Evolutionary conservation across 75 land plant genomes (phyloP), one percentile per base, ranked within the genome.

Genomic region (Ceratopteris richardii): DNA sequence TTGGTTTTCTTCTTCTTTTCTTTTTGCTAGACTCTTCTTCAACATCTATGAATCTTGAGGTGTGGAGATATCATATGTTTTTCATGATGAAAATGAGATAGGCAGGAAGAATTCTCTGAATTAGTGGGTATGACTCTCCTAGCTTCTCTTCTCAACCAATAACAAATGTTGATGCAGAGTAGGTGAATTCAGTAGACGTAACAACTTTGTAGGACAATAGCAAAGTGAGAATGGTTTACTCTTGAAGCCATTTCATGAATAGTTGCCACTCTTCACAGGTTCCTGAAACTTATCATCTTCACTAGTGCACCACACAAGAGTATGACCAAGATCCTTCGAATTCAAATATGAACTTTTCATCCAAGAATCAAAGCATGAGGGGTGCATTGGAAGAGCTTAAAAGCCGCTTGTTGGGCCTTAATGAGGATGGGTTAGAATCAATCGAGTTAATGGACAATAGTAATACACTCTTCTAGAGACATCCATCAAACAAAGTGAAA

Each of bases 381-480:
- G 47, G 66, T 26, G 47, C 59, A 28, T 28, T 79, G 17, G 75
- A 80, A 36, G 64, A 66, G 14, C 13, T 76, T 30, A 61, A 71
- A 51, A 58, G 63, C 14, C 61, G 48, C 53, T 40, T 80, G 22
- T 63, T 76, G 68, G 79, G 53, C 14, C 67, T 65, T 56, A 79
- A 80, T 11, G 56, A 20, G 14, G 67, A 59, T 51, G 65, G 28
- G 57, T 18, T 37, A 30, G 24, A 60, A 44, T 27, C 57, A 26
- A 41, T 44, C 22, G 26, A 54, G 22, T 46, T 46, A 6, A 5
- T 14, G 37, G 37, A 9, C 50, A 17, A 21, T 6, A 21, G 14
- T 46, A 21, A 46, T 14, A 5, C 22, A 5, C 17, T 17, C 18
- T n/a, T 46, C 17, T 46, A 17, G 50, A 21, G 13, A 46, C 13